Conservation (phyloP, 2,329 filamentous ascomycete species). For the Colletotrichum trifolii region DNA sequence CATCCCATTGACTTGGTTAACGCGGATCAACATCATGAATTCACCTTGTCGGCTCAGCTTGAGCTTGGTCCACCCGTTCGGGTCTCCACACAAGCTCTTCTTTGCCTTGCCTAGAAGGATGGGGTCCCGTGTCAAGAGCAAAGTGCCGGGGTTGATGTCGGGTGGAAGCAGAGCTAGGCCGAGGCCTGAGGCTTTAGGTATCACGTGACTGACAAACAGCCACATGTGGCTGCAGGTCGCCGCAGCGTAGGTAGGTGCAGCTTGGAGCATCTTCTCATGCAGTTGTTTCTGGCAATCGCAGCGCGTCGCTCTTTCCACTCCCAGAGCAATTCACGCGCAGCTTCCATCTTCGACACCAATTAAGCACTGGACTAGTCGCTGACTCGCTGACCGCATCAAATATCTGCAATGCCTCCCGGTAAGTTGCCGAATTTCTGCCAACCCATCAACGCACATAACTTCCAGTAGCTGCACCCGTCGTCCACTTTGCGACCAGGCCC, state of each 20-base stretch:
- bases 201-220: constrained; percentile 4
- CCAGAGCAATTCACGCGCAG: background rate
- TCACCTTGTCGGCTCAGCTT: no score
- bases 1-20: no score
- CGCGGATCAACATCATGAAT: no score
- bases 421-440: constrained; percentile 6
- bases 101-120: constrained; percentile 3
- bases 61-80: constrained; percentile 32
- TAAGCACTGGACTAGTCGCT: no score
- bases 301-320: constrained; percentile 18
- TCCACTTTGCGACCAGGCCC: constrained; percentile 7
- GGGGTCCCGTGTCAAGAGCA: constrained; percentile 10
- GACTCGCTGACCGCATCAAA: background rate
- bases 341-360: background rate
- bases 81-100: constrained; percentile 28
- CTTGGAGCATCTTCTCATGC: constrained; percentile 1
- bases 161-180: constrained; percentile 20
- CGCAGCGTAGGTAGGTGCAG: constrained; percentile 5
- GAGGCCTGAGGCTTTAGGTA: background rate
- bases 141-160: constrained; percentile 16
- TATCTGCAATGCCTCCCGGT: constrained; percentile 36
- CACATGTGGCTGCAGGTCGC: constrained; percentile 10
- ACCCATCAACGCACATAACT: background rate
- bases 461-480: constrained; percentile 1
- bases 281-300: background rate